Evolutionary conservation across 2,329 filamentous ascomycete genomes (phyloP), one percentile per base, ranked within the genome.

Genomic region (Talaromyces sp.): DNA sequence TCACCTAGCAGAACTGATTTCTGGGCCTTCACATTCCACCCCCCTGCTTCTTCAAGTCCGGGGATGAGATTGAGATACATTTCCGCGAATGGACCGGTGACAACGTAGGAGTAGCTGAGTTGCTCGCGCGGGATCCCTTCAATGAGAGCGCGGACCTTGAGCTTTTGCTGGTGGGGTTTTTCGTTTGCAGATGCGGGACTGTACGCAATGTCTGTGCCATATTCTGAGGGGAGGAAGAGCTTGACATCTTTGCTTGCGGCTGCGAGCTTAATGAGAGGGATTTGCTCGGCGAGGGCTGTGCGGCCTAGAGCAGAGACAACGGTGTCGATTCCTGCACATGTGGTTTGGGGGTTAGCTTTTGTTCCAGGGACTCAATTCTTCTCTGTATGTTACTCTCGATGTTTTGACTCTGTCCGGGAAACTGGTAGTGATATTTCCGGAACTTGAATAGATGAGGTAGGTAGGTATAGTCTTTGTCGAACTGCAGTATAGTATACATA

Each of bases 61-160:
- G 73, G 67, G n/a, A 52, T n/a, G 14, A 73, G 62, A 5, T 64
- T 69, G 40, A 88, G 75, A 73, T 80, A 89, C 65, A 87, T 77
- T 55, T 88, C 86, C 27, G 82, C 80, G 59, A 87, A 90, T 0
- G 87, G 87, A 0, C 87, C 87, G 0, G 86, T 89, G 4, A 90
- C 87, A 0, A 90, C 73, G 65, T 86, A 89, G 0, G 87, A 88
- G 51, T 86, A 79, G 45, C 83, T 77, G 22, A 90, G 66, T 7
- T 77, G 71, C 59, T 78, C 76, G 3, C 61, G 61, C 13, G 81
- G 64, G n/a, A 79, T 71, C 32, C 81, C 79, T 36, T 79, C 77
- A 29, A 88, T 76, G 27, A 80, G 81, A 51, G 80, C 82, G 53
- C 87, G 79, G n/a, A 90, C 84, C 63, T 84, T 82, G 48, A 90